Conservation (phyloP, 345 rosid genomes). For the Odontarrhena argentea region DNA sequence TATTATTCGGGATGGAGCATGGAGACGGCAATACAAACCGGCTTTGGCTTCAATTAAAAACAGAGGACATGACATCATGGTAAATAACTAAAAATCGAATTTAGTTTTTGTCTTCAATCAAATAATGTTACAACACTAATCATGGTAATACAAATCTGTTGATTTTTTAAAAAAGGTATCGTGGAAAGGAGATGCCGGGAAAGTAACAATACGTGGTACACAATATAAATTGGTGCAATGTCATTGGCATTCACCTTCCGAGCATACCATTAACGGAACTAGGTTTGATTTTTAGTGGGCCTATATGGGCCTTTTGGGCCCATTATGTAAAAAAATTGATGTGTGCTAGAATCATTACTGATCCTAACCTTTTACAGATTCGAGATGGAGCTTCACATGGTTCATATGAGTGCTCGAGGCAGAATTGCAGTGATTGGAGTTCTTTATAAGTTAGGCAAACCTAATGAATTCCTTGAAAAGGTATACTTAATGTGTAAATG, state of each 20-base stretch:
- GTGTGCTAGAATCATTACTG: no score
- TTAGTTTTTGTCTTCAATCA: neutral
- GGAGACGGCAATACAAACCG: constrained; percentile 55
- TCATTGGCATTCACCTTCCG: constrained; percentile 80
- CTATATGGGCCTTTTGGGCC: neutral
- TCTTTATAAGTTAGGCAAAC: constrained; percentile 56
- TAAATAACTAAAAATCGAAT: constrained; percentile 12
- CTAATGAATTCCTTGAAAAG: constrained; percentile 57
- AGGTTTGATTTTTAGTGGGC: constrained; percentile 39
- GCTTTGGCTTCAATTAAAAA: constrained; percentile 57
- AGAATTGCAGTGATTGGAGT: constrained; percentile 55
- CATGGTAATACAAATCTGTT: neutral
- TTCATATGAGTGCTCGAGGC: constrained; percentile 49
- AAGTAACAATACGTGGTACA: constrained; percentile 52
- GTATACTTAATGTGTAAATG: constrained; percentile 32
- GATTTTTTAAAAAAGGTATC: constrained; percentile 43
- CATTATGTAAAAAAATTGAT: neutral
- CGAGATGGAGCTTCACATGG: constrained; percentile 62
- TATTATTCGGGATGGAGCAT: constrained; percentile 37
- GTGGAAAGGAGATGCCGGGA: constrained; percentile 75
- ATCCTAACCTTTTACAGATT: constrained; percentile 37
- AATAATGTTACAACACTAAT: neutral
- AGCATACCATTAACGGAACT: constrained; percentile 60
- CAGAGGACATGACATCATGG: constrained; percentile 71
- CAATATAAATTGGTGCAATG: constrained; percentile 50